phyloP scores from a whole-genome alignment of 1,284 basidiomycete genomes.

The Pisolithus thermaeus region DNA sequence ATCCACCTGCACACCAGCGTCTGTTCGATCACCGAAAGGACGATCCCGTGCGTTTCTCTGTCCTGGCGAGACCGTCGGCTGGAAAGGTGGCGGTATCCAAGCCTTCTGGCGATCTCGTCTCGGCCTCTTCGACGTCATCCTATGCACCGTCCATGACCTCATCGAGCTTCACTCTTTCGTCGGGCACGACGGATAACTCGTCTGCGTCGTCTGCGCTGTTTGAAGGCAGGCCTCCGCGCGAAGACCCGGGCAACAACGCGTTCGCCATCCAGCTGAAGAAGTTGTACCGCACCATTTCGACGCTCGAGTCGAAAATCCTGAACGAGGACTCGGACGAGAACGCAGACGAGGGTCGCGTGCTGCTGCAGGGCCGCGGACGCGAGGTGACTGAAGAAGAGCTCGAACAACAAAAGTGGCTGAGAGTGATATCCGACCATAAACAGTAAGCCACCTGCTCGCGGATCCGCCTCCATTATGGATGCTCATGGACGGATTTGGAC shows the following conservation, averaged over 20 bases:
- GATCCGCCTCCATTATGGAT: slow-evolving; percentile 10
- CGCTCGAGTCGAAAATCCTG: slow-evolving; percentile 68
- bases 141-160: slow-evolving; percentile 69
- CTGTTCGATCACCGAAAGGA: slow-evolving; percentile 83
- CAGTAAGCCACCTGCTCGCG: slow-evolving; percentile 37
- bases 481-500: slow-evolving; percentile 1
- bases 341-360: slow-evolving; percentile 44
- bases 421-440: slow-evolving; percentile 65
- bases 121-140: slow-evolving; percentile 71
- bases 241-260: slow-evolving; percentile 56
- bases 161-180: slow-evolving; percentile 71
- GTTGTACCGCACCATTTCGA: slow-evolving; percentile 71
- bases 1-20: slow-evolving; percentile 41
- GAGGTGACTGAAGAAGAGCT: slow-evolving; percentile 42
- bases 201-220: slow-evolving; percentile 67
- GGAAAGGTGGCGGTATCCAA: slow-evolving; percentile 47
- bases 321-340: slow-evolving; percentile 52
- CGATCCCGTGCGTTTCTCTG: slow-evolving; percentile 76
- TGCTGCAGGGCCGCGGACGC: slow-evolving; percentile 44
- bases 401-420: slow-evolving; percentile 62
- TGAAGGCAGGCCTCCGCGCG: slow-evolving; percentile 41
- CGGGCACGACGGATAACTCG: slow-evolving; percentile 64
- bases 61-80: slow-evolving; percentile 45
- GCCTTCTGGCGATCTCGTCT: slow-evolving; percentile 61
- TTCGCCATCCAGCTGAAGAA: slow-evolving; percentile 75